Conservation (phyloP, 2,329 filamentous ascomycete genomes). For the Exserohilum turcica region DNA sequence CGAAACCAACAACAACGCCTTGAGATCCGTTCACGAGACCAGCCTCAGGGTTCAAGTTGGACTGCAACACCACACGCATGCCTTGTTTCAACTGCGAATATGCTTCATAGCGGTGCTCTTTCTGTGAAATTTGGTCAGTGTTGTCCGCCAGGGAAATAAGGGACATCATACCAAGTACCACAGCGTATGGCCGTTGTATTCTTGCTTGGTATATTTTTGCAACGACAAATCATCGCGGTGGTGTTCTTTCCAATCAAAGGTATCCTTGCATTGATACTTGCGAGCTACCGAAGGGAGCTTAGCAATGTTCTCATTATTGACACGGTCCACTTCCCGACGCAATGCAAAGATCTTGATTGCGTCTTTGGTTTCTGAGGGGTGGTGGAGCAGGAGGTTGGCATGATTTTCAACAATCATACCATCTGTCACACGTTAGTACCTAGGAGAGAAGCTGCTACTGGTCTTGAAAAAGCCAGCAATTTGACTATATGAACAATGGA, state of each 20-base stretch:
- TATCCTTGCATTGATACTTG: slow-evolving; percentile 47
- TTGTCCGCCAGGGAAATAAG: too few species aligned
- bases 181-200: slow-evolving; percentile 16
- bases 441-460: neutral
- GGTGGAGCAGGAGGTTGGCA: slow-evolving; percentile 53
- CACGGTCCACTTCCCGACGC: slow-evolving; percentile 39
- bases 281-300: slow-evolving; percentile 31
- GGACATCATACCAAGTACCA: slow-evolving; percentile 25
- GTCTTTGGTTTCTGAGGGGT: slow-evolving; percentile 49
- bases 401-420: slow-evolving; percentile 46
- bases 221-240: slow-evolving; percentile 29
- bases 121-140: slow-evolving; percentile 9
- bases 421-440: slow-evolving; percentile 12
- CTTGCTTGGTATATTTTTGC: slow-evolving; percentile 13
- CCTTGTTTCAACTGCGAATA: slow-evolving; percentile 55
- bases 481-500: neutral
- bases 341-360: slow-evolving; percentile 56
- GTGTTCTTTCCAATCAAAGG: slow-evolving; percentile 48
- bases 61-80: slow-evolving; percentile 60
- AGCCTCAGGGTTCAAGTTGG: slow-evolving; percentile 51
- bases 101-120: slow-evolving; percentile 55
- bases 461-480: neutral
- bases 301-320: slow-evolving; percentile 44
- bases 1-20: slow-evolving; percentile 45
- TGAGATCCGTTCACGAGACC: slow-evolving; percentile 47